A percentile compares a stretch with the other conserved stretches of the same genome.
phyloP scores from a whole-genome alignment of 768 basidiomycete species.

The Suillus tomentosus region DNA sequence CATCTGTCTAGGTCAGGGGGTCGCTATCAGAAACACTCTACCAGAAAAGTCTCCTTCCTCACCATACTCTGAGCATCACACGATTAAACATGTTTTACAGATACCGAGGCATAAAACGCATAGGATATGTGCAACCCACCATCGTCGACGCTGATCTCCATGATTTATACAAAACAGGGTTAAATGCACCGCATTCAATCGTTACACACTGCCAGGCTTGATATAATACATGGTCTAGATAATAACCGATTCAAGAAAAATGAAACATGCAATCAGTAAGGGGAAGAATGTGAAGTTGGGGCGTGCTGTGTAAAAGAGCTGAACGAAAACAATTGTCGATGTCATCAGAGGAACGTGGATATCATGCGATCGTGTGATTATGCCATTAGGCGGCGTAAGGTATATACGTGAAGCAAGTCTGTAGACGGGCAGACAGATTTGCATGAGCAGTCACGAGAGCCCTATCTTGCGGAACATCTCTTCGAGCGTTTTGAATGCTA shows the following conservation, averaged over 20 bases:
- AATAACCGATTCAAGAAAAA: neutral
- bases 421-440: neutral
- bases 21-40: neutral
- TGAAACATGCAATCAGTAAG: slow-evolving; percentile 2
- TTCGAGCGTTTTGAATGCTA: slow-evolving; percentile 89
- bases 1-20: neutral
- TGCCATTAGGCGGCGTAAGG: slow-evolving; percentile 6
- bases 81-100: neutral
- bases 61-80: neutral
- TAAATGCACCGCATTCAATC: neutral
- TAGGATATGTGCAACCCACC: neutral
- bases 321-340: neutral
- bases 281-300: neutral
- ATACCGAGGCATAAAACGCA: neutral
- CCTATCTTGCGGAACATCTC: slow-evolving; percentile 80
- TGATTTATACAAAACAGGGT: no score
- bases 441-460: slow-evolving; percentile 35
- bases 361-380: slow-evolving; percentile 9
- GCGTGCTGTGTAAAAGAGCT: neutral
- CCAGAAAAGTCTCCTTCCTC: neutral
- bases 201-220: neutral
- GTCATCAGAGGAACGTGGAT: slow-evolving; percentile 1
- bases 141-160: neutral
- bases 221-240: slow-evolving; percentile 2
- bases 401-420: slow-evolving; percentile 7